Base-by-base conservation (phyloP, 2,329 filamentous ascomycete species). In the Ophiostoma sp. region DNA sequence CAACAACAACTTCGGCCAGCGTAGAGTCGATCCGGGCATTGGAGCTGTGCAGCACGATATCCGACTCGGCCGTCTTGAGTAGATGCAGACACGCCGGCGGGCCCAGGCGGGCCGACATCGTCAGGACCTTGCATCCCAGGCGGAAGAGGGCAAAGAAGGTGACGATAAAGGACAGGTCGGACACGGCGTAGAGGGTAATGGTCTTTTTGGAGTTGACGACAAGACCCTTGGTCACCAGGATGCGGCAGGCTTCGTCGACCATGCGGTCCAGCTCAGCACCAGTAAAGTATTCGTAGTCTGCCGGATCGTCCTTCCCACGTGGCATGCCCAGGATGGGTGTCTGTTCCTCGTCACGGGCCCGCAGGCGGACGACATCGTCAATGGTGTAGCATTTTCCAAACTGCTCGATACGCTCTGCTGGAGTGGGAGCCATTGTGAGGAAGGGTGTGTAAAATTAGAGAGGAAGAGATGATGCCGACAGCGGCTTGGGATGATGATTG, bases 91-190 rank as follows among this genome's bases (percentile, higher is more conserved):
- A 84, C 28, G 83, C 83, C 0, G 79, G 77, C 0, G 81, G 77
- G 12, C 83, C 82, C 6, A 85, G 78, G 28, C 84, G 82, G 42
- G 82, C 82, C 3, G 83, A 85, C 33, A 85, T 77, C 72, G 82
- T 82, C 78, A 85, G 80, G 7, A 82, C 79, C 15, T 80, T 82
- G 72, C 83, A 84, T 33, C 84, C 84, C 5, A 85, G 75, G n/a
- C 83, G 80, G 72, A 81, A 83, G 9, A 85, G 78, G 11, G 83
- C 84, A 69, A 85, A 84, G 64, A 84, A 81, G 7, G 81, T 81
- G 71, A 84, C 75, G 8, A 84, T 79, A 78, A 82, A 85, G 17
- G 81, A 80, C 4, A 85, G 76, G 69, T 85, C 81, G 0, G 84
- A 84, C 12, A 79, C 76, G 0, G 82, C 82, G 48, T 84, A 80